These are phyloP conservation scores for Friedmanniomyces simplex DNA, from an alignment of 495 filamentous ascomycete genomes.

Conservation along the genomic window DNA sequence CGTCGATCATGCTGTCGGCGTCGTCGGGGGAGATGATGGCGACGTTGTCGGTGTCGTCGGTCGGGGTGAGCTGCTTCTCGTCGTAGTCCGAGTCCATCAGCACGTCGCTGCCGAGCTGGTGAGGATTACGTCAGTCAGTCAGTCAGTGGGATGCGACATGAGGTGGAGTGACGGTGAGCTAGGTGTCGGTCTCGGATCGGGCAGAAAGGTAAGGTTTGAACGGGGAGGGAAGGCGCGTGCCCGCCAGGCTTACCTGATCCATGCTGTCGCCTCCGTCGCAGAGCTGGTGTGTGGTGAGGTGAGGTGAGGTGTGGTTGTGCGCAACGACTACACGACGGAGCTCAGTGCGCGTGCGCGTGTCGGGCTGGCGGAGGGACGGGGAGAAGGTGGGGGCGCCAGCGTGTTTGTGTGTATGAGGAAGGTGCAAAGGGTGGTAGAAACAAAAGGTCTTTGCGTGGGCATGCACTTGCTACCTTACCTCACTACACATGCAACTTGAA, in stretches of 20 bases:
- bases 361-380: too few relatives aligned
- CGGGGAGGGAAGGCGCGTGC: background rate
- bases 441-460: too few relatives aligned
- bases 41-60: conserved; percentile 69
- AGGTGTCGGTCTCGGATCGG: background rate
- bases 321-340: background rate
- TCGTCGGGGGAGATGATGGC: conserved; percentile 71
- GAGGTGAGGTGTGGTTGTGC: too few relatives aligned
- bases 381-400: too few relatives aligned
- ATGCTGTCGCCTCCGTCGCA: background rate
- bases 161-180: background rate
- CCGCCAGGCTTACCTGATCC: conserved; percentile 26
- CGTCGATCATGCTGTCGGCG: conserved; percentile 34
- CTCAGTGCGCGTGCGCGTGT: too few relatives aligned
- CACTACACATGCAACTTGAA: too few relatives aligned
- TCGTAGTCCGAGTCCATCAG: conserved; percentile 49
- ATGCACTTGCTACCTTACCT: too few relatives aligned
- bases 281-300: background rate
- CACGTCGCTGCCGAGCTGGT: conserved; percentile 38
- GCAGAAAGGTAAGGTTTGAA: background rate
- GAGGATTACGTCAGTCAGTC: too few relatives aligned
- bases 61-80: conserved; percentile 51
- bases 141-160: background rate
- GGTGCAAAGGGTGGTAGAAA: too few relatives aligned
- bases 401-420: too few relatives aligned